Evolutionary conservation across 108 stramenopile species (phyloP).

Genomic region (Bacterosira constricta): DNA sequence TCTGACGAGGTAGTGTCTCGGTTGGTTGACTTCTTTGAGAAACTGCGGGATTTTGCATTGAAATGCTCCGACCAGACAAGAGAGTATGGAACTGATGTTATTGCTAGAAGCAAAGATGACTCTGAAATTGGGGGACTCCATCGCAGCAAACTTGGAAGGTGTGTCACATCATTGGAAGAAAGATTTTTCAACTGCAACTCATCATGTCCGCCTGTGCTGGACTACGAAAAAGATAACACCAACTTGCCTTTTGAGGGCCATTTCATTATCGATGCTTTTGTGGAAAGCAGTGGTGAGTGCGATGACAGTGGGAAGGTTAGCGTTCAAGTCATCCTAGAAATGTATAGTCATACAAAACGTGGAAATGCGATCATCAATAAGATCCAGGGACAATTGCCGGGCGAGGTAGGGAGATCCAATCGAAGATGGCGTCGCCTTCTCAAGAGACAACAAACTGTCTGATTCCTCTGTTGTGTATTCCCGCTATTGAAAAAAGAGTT

Average conservation of each 20-base stretch:
- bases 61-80: conserved; percentile 13
- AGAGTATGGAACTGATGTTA: neutral
- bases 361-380: conserved; percentile 57
- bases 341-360: conserved; percentile 60
- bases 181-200: conserved; percentile 18
- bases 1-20: conserved; percentile 28
- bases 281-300: conserved; percentile 7
- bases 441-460: conserved; percentile 8
- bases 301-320: neutral
- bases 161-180: conserved; percentile 30
- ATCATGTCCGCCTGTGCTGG: neutral
- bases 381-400: conserved; percentile 58
- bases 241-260: conserved; percentile 66
- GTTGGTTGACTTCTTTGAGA: conserved; percentile 23
- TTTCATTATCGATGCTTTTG: conserved; percentile 52
- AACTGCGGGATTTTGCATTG: neutral
- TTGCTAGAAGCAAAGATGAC: neutral
- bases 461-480: no score
- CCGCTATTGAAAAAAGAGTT: no score
- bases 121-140: neutral
- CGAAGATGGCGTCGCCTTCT: conserved; percentile 78
- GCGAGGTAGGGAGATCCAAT: conserved; percentile 75
- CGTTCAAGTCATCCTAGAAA: conserved; percentile 49
- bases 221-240: conserved; percentile 15
- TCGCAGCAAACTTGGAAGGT: neutral